Evolutionary conservation across 371 early-diverging fungal genomes (phyloP).

Genomic region (Smittium culicis): DNA sequence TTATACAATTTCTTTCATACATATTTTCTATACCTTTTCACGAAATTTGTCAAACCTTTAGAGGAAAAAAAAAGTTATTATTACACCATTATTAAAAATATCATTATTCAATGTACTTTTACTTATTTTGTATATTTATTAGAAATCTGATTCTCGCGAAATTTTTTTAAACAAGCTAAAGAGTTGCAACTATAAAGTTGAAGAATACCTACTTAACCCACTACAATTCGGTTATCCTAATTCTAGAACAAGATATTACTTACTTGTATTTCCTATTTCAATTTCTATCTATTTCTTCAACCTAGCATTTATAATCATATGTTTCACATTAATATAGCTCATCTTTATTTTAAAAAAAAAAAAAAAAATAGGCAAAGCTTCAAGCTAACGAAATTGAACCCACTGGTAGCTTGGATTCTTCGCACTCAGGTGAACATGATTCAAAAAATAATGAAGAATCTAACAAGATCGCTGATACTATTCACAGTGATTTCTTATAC

Average conservation of each 20-base stretch:
- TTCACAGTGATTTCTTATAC: neutral
- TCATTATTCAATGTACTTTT: neutral
- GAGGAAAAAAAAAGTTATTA: neutral
- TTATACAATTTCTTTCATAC: slow-evolving; percentile 6
- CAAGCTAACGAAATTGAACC: no score
- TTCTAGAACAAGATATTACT: slow-evolving; percentile 46
- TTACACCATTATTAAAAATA: neutral
- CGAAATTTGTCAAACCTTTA: no score
- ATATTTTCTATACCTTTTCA: neutral
- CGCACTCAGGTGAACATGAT: no score
- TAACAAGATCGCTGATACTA: neutral
- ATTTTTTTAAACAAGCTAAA: slow-evolving; percentile 33
- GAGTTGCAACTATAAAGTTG: slow-evolving; percentile 33
- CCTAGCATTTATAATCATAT: no score
- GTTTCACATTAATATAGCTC: no score
- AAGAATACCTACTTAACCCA: slow-evolving; percentile 47
- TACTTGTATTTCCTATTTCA: slow-evolving; percentile 26
- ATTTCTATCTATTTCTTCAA: neutral
- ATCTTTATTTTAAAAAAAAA: no score
- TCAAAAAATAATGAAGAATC: no score
- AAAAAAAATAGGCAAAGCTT: no score
- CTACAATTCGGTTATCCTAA: slow-evolving; percentile 49
- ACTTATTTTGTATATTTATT: slow-evolving; percentile 6
- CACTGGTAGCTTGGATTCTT: no score
- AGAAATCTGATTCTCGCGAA: slow-evolving; percentile 41